phyloP scores from a whole-genome alignment of 2,329 filamentous ascomycete genomes.

The Ascochyta lentis region DNA sequence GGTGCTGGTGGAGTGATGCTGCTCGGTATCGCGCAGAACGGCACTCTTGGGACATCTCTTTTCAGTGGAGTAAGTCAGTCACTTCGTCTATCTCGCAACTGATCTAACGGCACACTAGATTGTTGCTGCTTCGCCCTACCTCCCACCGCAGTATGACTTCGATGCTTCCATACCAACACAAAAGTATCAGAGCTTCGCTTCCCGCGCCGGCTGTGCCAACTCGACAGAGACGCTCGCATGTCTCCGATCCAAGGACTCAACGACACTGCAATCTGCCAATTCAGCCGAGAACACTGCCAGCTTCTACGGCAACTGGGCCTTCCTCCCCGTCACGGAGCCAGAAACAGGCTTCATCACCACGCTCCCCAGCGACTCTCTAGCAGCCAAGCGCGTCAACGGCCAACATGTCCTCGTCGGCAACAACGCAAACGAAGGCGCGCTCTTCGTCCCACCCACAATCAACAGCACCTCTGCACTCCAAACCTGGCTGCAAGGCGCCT shows the following conservation, averaged over 20 bases:
- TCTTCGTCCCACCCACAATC: slow-evolving; percentile 56
- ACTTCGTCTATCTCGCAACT: no score
- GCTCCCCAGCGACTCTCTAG: slow-evolving; percentile 47
- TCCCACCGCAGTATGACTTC: slow-evolving; percentile 61
- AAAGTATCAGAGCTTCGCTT: slow-evolving; percentile 54
- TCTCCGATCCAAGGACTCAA: slow-evolving; percentile 43
- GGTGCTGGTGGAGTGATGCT: slow-evolving; percentile 51
- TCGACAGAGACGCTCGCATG: slow-evolving; percentile 50
- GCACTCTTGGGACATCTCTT: slow-evolving; percentile 35
- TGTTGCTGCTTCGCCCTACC: slow-evolving; percentile 57
- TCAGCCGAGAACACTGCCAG: slow-evolving; percentile 42
- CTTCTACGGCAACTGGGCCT: slow-evolving; percentile 51
- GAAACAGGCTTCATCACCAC: slow-evolving; percentile 49
- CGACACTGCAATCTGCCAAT: slow-evolving; percentile 48
- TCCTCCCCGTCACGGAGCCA: slow-evolving; percentile 49
- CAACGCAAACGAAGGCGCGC: slow-evolving; percentile 59
- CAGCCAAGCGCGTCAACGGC: slow-evolving; percentile 47
- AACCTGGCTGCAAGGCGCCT: slow-evolving; percentile 47
- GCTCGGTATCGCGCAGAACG: slow-evolving; percentile 40
- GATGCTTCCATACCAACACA: slow-evolving; percentile 54
- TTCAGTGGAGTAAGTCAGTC: slow-evolving; percentile 42
- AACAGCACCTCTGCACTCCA: slow-evolving; percentile 50
- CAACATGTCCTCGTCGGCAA: slow-evolving; percentile 46
- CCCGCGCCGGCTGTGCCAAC: slow-evolving; percentile 35
- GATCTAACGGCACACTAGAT: slow-evolving; percentile 9